Evolutionary conservation across 1,284 basidiomycete species (phyloP).

Genomic region (Hortiboletus rubellus): DNA sequence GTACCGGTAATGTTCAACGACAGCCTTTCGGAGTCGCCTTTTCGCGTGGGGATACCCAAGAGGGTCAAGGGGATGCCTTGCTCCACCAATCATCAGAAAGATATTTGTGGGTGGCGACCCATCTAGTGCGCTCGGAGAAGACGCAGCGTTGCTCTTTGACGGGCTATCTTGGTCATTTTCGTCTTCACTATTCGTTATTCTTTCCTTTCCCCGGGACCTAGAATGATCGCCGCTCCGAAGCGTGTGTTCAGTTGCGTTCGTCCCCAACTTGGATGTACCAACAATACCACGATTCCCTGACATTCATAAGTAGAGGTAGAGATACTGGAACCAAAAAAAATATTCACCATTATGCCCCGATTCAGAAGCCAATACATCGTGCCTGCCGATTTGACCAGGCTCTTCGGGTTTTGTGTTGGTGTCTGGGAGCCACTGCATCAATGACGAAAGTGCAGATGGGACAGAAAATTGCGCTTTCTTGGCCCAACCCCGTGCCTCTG

Average conservation of each 20-base stretch:
- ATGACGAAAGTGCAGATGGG: conserved; percentile 6
- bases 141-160: conserved; percentile 1
- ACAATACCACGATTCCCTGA: background rate
- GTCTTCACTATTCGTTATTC: background rate
- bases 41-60: conserved; percentile 84
- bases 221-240: background rate
- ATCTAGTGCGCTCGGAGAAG: conserved; percentile 1
- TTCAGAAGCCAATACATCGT: conserved; percentile 14
- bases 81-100: background rate
- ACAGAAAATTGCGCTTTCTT: conserved; percentile 7
- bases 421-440: conserved; percentile 1
- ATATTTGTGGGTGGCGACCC: conserved; percentile 1
- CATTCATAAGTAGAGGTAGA: background rate
- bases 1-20: conserved; percentile 82
- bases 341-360: conserved; percentile 19
- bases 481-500: conserved; percentile 12
- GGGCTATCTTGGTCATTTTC: background rate
- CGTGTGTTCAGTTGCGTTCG: background rate
- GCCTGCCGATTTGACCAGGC: background rate
- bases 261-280: background rate
- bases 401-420: background rate
- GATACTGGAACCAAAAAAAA: background rate
- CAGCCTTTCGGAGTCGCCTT: conserved; percentile 79
- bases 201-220: background rate
- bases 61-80: conserved; percentile 47